A percentile compares a stretch with the other conserved stretches of the same genome.
phyloP scores from a whole-genome alignment of 1,139 yeast genomes.

The Suhomyces terraborum region DNA sequence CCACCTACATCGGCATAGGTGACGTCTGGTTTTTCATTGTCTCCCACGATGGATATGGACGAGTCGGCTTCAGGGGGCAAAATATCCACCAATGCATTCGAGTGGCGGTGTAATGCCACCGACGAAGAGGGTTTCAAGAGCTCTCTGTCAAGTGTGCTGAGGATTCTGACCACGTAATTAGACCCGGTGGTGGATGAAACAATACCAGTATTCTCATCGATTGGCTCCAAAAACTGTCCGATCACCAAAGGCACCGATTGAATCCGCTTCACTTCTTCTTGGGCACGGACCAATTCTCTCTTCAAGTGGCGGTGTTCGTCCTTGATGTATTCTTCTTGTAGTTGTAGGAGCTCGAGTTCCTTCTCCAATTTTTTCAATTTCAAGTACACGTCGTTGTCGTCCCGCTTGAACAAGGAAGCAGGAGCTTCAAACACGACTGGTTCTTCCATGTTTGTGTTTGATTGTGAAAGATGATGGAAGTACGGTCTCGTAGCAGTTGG shows the following conservation, averaged over 20 bases:
- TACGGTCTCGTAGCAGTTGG: neutral
- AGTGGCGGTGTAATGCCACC: conserved; percentile 97
- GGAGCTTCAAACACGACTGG: conserved; percentile 26
- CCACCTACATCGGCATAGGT: conserved; percentile 97
- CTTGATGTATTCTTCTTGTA: conserved; percentile 95
- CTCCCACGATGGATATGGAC: conserved; percentile 90
- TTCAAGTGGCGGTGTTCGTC: conserved; percentile 97
- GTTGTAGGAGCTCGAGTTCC: conserved; percentile 75
- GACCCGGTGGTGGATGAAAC: conserved; percentile 98
- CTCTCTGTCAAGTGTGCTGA: conserved; percentile 94
- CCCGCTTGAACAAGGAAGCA: conserved; percentile 19
- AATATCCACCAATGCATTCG: conserved; percentile 95
- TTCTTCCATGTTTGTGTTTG: conserved; percentile 22
- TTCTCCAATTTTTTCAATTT: conserved; percentile 85
- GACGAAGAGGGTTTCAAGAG: conserved; percentile 91
- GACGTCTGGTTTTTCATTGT: conserved; percentile 89
- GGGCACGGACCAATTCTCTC: conserved; percentile 93
- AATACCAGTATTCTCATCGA: conserved; percentile 94
- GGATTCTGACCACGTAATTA: conserved; percentile 90
- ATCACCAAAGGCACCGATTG: conserved; percentile 97
- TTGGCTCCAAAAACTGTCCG: conserved; percentile 97
- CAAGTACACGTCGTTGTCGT: conserved; percentile 70
- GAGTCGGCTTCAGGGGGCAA: conserved; percentile 99
- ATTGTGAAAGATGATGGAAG: conserved; percentile 5
- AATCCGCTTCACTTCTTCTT: conserved; percentile 96